Conservation (phyloP, 148 eudicot genomes). For the Vaccinium darrowii region DNA sequence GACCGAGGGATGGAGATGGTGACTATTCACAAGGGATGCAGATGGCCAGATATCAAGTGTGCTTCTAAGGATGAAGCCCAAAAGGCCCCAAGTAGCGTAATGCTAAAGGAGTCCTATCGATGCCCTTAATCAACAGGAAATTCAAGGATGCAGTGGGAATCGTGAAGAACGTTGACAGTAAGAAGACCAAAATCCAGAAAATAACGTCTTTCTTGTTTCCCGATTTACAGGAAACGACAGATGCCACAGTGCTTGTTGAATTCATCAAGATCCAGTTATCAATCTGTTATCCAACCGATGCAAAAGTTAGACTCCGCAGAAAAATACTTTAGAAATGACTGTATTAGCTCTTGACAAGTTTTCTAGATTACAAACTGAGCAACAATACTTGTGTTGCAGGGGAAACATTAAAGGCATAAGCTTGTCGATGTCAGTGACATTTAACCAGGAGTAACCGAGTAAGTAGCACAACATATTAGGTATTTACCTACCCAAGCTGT, state of each 20-base stretch:
- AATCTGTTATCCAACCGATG: not conserved
- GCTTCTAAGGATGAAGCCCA: slow-evolving; percentile 1
- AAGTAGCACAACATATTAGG: not conserved
- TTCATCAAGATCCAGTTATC: slow-evolving; percentile 14
- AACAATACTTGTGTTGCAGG: not conserved
- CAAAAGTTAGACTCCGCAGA: not conserved
- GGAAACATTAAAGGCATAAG: slow-evolving; percentile 3
- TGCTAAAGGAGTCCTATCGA: slow-evolving; percentile 9
- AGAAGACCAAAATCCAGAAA: slow-evolving; percentile 32
- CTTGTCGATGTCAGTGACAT: not conserved
- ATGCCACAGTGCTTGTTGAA: slow-evolving; percentile 20
- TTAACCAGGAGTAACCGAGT: not conserved
- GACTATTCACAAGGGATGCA: not conserved
- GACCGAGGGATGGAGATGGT: not conserved
- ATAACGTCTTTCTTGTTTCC: slow-evolving; percentile 39
- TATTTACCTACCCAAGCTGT: not conserved
- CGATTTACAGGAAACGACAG: slow-evolving; percentile 41
- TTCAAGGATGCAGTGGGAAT: not conserved
- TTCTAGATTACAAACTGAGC: not conserved
- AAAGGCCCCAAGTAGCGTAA: not conserved
- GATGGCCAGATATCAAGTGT: not conserved
- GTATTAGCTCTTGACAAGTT: not conserved
- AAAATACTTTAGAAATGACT: not conserved
- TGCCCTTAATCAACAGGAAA: slow-evolving; percentile 12
- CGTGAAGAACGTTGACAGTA: slow-evolving; percentile 16